These are phyloP conservation scores for Aspergillus ustus DNA, from an alignment of 2,329 filamentous ascomycete species.

Conservation along the genomic window DNA sequence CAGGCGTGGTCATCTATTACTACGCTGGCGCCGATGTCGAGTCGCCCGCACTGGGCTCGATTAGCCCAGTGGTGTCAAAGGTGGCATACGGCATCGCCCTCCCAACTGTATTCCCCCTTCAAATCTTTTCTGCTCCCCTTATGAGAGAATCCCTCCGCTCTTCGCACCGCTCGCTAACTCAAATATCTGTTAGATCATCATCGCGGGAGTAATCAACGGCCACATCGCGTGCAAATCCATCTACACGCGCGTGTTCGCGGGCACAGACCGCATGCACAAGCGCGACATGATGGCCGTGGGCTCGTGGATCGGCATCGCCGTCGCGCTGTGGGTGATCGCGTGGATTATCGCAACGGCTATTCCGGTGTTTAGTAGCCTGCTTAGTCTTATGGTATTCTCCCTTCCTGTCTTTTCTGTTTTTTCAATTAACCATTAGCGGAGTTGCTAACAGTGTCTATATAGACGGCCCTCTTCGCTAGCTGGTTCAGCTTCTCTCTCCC, in stretches of 20 bases:
- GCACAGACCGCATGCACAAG: slow-evolving; percentile 60
- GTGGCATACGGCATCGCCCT: slow-evolving; percentile 70
- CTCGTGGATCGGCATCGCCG: slow-evolving; percentile 64
- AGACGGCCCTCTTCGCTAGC: slow-evolving; percentile 63
- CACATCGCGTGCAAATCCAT: slow-evolving; percentile 70
- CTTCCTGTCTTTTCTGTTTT: too few relatives aligned
- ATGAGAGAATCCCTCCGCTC: too few relatives aligned
- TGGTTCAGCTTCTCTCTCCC: slow-evolving; percentile 64
- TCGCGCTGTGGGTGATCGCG: slow-evolving; percentile 62
- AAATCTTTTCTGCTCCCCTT: too few relatives aligned
- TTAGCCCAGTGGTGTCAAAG: slow-evolving; percentile 62
- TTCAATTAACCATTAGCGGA: too few relatives aligned
- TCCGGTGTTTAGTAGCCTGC: slow-evolving; percentile 69
- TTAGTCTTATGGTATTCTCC: slow-evolving; percentile 68
- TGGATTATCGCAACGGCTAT: slow-evolving; percentile 72
- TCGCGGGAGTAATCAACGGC: slow-evolving; percentile 72
- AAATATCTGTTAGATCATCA: slow-evolving; percentile 57
- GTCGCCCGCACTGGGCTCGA: slow-evolving; percentile 70
- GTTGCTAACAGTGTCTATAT: background rate
- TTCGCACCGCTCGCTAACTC: background rate
- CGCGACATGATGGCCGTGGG: slow-evolving; percentile 56
- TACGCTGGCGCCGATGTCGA: slow-evolving; percentile 66
- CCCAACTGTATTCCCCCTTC: slow-evolving; percentile 55
- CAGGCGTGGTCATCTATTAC: slow-evolving; percentile 70
- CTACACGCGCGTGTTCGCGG: slow-evolving; percentile 66